Conservation (phyloP, 305 asterid genomes). For the Fraxinus dipetala region DNA sequence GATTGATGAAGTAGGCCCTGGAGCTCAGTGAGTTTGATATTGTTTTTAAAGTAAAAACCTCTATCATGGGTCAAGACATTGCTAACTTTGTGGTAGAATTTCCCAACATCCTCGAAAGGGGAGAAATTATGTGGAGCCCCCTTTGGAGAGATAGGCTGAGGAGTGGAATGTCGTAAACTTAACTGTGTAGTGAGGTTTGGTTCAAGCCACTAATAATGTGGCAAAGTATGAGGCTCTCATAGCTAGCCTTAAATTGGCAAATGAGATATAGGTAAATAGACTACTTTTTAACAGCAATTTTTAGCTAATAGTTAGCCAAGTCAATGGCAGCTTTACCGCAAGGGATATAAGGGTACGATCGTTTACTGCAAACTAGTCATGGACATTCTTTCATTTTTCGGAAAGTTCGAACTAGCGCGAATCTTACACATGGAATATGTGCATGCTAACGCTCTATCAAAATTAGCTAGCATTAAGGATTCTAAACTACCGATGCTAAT, state of each 20-base stretch:
- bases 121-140: too few species aligned
- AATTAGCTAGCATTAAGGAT: too few species aligned
- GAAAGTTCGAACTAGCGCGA: background rate
- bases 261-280: background rate
- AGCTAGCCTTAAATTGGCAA: background rate
- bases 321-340: background rate
- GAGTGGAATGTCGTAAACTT: background rate
- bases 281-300: background rate
- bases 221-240: background rate
- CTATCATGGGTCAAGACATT: too few species aligned
- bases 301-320: background rate
- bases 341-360: too few species aligned
- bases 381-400: background rate
- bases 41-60: too few species aligned
- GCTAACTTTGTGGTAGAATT: too few species aligned
- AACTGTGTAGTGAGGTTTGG: background rate
- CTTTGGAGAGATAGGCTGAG: background rate
- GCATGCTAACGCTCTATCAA: background rate
- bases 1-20: too few species aligned
- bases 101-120: too few species aligned
- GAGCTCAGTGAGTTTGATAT: too few species aligned
- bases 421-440: background rate
- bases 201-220: background rate
- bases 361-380: background rate
- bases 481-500: background rate